Base-by-base conservation (phyloP, 2,329 filamentous ascomycete genomes). In the Daldinia sp. region DNA sequence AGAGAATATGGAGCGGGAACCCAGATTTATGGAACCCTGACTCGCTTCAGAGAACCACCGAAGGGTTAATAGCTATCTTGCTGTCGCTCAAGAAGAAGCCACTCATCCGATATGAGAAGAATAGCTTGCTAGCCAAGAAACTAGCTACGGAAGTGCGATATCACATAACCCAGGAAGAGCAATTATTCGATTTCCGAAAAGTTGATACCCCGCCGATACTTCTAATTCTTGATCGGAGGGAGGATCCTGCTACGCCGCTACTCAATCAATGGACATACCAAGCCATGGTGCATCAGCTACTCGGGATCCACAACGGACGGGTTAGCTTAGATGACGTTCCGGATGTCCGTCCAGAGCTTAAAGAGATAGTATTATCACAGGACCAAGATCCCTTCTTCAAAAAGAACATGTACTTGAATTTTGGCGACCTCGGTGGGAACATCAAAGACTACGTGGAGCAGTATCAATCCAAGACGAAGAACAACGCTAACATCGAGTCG, bases 241-340 rank as follows among this genome's bases (percentile, higher is more conserved):
- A 98, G 77, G 96, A 99, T 76, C 95, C 96, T 0, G 92, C 98
- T 57, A 99, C 96, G 3, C 96, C 96, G 0, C 83, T 99, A 10
- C 86, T 99, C 55, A 97, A 94, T 2, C 96, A 99, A 79, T 99
- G 96, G 96, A 99, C 96, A 28, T 99, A 99, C 77, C 96, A 99
- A 81, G 96, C 96, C n/a, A 99, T 99, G 94, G 96, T 99, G 0
- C 96, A 99, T 78, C 96, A 99, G 77, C 83, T 98, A 1, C 85
- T 99, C 12, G 96, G 96, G 4, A 97, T 99, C 72, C 89, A 92
- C 65, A 98, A 98, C 78, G 96, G 96, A n/a, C 88, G 95, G 57
- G 96, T 99, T 0, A 92, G 97, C 77, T 84, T 99, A 37, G 92
- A 91, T 69, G 88, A 93, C 62, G 90, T 97, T 0, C 93, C 93